Base-by-base conservation (phyloP, 768 basidiomycete species). In the Gelatoporia subvermispora region DNA sequence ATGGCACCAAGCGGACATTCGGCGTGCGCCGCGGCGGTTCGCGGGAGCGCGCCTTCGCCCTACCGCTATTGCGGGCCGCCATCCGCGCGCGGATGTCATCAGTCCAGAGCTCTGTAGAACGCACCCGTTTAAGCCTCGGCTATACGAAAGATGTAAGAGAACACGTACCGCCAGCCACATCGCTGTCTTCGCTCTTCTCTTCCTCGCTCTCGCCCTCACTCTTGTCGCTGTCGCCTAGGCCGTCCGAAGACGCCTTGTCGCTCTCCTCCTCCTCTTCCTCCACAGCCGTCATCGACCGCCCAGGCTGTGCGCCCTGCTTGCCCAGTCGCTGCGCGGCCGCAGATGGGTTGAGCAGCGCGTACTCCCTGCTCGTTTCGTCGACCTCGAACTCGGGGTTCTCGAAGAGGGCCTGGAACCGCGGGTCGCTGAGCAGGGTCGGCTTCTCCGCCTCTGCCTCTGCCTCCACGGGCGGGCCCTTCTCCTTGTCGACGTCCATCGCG, bases 251-350 rank as follows among this genome's bases (percentile, higher is more conserved):
- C 15, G 63, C 47, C 61, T 75, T 81, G 50, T 91, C 88, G 56
- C 85, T 89, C 62, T 92, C 89, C 16, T 93, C 93, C 24, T 89
- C 89, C 55, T 94, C 91, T 31, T 89, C 82, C 60, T 93, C 88
- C 21, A 91, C 88, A 1, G 85, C 90, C 1, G 90, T 94, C 74
- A 79, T 89, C 43, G 67, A 66, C 54, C 72, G 68, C 40, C 43
- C 51, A 28, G 49, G 28, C 28, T 7, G 7, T 5, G 28, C 5
- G 36, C 35, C 51, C 35, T 52, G 31, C 50, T 50, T 1, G 47
- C 31, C 18, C 60, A 71, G 68, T 63, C 72, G 78, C 61, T 77
- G 77, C 24, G 78, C 75, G n/a, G 71, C 81, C 9, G 85, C 68
- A 17, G 93, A 94, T 13, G 95, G 95, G 65, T 98, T 93, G 63